Conservation (phyloP, 1,284 basidiomycete genomes). For the Moesziomyces sp. region DNA sequence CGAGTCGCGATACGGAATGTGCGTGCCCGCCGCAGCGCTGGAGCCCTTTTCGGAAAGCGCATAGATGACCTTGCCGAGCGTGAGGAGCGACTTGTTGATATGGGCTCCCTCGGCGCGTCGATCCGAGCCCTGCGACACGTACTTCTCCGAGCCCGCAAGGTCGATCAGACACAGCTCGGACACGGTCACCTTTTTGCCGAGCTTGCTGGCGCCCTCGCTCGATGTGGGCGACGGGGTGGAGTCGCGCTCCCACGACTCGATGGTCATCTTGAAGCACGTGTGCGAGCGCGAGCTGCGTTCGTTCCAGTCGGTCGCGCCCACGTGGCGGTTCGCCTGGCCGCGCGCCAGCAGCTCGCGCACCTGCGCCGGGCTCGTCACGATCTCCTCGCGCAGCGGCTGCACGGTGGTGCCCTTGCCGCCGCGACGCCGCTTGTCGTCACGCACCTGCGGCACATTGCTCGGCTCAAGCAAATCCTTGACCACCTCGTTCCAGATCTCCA, state of each 20-base stretch:
- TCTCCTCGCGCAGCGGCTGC: conserved; percentile 84
- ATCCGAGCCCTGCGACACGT: conserved; percentile 70
- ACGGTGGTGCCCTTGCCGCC: conserved; percentile 70
- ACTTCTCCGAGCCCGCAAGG: conserved; percentile 93
- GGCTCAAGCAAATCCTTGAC: conserved; percentile 88
- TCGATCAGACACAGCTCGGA: conserved; percentile 82
- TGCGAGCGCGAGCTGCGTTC: conserved; percentile 91
- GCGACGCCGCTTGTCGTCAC: conserved; percentile 47
- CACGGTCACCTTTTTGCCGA: conserved; percentile 57
- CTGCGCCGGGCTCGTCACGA: conserved; percentile 87
- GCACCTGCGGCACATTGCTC: conserved; percentile 70
- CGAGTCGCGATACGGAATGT: conserved; percentile 94
- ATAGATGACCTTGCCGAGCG: conserved; percentile 66
- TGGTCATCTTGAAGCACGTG: conserved; percentile 74
- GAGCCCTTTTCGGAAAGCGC: conserved; percentile 56
- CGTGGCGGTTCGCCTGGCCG: conserved; percentile 87
- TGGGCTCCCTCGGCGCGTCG: conserved; percentile 69
- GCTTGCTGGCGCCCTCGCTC: neutral
- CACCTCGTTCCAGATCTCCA: conserved; percentile 96
- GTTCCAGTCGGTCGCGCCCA: conserved; percentile 97
- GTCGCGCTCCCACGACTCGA: conserved; percentile 55
- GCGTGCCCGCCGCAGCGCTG: conserved; percentile 59
- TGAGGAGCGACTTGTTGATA: conserved; percentile 72
- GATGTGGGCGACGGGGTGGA: neutral
- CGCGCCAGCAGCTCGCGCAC: conserved; percentile 84